Percentiles rank a stretch among this genome's conserved stretches.
These are phyloP conservation scores for Colletotrichum sp. DNA, from an alignment of 2,329 filamentous ascomycete genomes.

Conservation along the genomic window DNA sequence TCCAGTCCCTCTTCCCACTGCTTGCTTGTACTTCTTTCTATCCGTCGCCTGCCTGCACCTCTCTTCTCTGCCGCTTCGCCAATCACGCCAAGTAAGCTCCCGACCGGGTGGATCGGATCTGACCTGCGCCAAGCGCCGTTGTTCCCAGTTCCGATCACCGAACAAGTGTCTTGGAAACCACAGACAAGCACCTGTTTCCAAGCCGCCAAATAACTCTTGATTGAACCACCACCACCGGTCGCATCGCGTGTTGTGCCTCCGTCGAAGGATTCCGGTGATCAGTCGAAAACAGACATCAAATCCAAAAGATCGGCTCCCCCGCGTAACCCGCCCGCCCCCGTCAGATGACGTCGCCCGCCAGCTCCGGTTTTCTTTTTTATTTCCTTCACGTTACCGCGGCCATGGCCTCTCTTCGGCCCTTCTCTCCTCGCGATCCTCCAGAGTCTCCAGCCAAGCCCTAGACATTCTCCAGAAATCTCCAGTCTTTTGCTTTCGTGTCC, in stretches of 20 bases:
- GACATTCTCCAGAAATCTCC: slow-evolving; percentile 19
- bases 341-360: slow-evolving; percentile 8
- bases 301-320: background rate
- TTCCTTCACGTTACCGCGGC: background rate
- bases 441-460: slow-evolving; percentile 13
- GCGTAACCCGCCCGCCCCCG: background rate
- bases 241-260: background rate
- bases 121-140: background rate
- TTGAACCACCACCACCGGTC: background rate
- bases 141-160: background rate
- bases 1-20: background rate
- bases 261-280: background rate
- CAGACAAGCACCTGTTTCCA: slow-evolving; percentile 2
- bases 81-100: slow-evolving; percentile 11
- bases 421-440: slow-evolving; percentile 7
- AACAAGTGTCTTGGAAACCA: background rate
- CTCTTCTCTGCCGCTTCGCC: background rate
- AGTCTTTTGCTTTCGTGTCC: background rate
- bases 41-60: background rate
- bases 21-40: no score
- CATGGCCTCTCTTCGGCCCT: slow-evolving; percentile 16
- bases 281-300: background rate
- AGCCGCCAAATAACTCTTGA: slow-evolving; percentile 1
- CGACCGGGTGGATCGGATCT: slow-evolving; percentile 16
- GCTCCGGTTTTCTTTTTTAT: background rate